phyloP scores from a whole-genome alignment of 371 early-diverging fungal species.

The Dichotomocladium elegans region DNA sequence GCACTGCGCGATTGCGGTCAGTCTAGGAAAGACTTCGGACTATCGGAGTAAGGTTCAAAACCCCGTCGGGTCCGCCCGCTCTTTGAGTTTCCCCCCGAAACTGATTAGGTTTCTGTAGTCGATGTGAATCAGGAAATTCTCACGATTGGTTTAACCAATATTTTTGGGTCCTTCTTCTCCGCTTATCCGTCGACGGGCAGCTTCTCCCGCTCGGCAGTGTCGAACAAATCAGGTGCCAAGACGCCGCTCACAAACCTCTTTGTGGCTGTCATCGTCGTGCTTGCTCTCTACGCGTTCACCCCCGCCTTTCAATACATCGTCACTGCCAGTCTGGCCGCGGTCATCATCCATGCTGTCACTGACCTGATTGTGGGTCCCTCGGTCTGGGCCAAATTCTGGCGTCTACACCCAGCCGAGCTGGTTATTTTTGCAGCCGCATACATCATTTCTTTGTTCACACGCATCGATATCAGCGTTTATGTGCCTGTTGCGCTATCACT shows the following conservation, averaged over 20 bases:
- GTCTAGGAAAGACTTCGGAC: slow-evolving; percentile 67
- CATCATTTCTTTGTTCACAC: slow-evolving; percentile 58
- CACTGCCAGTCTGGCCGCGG: slow-evolving; percentile 68
- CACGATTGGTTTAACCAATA: slow-evolving; percentile 76
- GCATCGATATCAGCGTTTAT: slow-evolving; percentile 68
- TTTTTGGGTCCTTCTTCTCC: slow-evolving; percentile 77
- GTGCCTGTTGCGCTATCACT: slow-evolving; percentile 61
- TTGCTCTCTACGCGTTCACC: slow-evolving; percentile 76
- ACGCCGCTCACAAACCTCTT: slow-evolving; percentile 75
- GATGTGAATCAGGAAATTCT: slow-evolving; percentile 79
- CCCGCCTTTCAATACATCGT: slow-evolving; percentile 83
- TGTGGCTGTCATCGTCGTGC: slow-evolving; percentile 69
- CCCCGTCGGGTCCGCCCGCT: neutral
- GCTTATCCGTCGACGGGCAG: slow-evolving; percentile 83
- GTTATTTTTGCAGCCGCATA: slow-evolving; percentile 34
- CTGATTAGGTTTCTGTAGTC: no score
- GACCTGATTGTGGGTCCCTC: slow-evolving; percentile 57
- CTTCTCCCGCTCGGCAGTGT: slow-evolving; percentile 84
- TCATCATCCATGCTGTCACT: slow-evolving; percentile 72
- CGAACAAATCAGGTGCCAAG: slow-evolving; percentile 64
- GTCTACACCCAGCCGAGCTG: slow-evolving; percentile 31
- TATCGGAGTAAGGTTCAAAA: slow-evolving; percentile 14
- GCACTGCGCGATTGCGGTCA: slow-evolving; percentile 81
- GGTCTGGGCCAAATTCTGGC: slow-evolving; percentile 43
- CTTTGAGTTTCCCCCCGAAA: no score